Percentiles rank a stretch among this genome's conserved stretches.
Conservation (phyloP, 768 basidiomycete genomes). For the Russula ochroleuca region DNA sequence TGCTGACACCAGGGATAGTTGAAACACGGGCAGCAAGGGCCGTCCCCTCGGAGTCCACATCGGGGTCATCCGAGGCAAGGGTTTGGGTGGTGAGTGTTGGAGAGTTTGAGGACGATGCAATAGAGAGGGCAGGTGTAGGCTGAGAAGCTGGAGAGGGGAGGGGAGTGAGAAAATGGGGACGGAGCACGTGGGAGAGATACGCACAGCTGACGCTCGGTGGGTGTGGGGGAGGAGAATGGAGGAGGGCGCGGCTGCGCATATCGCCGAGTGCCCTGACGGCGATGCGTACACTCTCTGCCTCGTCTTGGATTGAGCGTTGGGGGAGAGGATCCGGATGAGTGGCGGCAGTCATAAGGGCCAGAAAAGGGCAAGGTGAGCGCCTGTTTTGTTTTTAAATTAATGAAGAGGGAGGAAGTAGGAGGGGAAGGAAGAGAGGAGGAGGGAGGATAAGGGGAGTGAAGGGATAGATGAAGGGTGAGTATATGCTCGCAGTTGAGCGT, state of each 20-base stretch:
- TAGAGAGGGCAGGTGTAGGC: constrained; percentile 37
- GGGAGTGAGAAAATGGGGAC: not conserved
- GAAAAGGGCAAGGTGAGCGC: constrained; percentile 8
- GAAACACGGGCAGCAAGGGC: constrained; percentile 58
- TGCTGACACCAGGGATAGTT: constrained; percentile 65
- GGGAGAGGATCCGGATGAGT: not conserved
- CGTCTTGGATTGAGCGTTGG: constrained; percentile 40
- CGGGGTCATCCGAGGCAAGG: constrained; percentile 30
- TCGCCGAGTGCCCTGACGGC: constrained; percentile 73
- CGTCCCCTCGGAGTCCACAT: constrained; percentile 29
- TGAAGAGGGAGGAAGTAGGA: not conserved
- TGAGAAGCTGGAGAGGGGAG: constrained; percentile 33
- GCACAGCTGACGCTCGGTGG: constrained; percentile 32
- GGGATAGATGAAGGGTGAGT: not conserved
- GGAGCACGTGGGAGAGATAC: constrained; percentile 13
- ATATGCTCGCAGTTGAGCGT: not conserved
- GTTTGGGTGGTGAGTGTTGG: constrained; percentile 34
- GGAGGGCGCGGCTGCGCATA: constrained; percentile 46
- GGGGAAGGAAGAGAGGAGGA: not conserved
- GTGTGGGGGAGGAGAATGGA: constrained; percentile 2
- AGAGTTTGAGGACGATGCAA: constrained; percentile 34
- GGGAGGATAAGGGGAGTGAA: not conserved
- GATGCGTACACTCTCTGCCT: constrained; percentile 76
- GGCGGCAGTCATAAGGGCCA: constrained; percentile 17
- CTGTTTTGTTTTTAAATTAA: not conserved